Base-by-base conservation (phyloP, 805 yeast genomes). In the Limtongia smithiae region DNA sequence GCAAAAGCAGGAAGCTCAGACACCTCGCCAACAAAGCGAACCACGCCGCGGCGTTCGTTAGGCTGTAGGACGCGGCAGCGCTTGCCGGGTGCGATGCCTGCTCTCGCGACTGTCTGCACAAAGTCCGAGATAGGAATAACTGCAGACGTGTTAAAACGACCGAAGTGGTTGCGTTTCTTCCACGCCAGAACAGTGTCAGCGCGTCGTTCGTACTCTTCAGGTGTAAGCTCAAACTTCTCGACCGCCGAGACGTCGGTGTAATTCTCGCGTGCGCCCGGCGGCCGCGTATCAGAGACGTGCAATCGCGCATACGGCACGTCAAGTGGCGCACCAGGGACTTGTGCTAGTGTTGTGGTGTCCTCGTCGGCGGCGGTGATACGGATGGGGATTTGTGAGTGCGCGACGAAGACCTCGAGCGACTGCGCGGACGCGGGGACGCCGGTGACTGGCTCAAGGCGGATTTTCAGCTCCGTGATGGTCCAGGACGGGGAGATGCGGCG, bases 91-190 rank as follows among this genome's bases (percentile, higher is more conserved):
- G 61, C 51, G 35, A 83, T 63, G 15, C 48, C 52, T 3, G 27
- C 30, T n/a, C 36, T 37, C 11, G 3, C 30, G 9, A 41, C 44
- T 12, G 21, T 11, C 8, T 45, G 38, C 20, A 32, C 30, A 32
- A 24, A 41, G 21, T n/a, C 12, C 33, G 39, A 3, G n/a, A 49
- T 52, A 21, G 53, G 55, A 0, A 73, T 65, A 39, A 65, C 68
- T 21, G 63, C 64, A 38, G 64, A 76, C 3, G 68, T 62, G 32
- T 9, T 25, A 59, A 81, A 89, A 43, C 90, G 71, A 0, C 97
- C 96, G 22, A 87, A 68, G 49, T 78, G 67, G 55, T 84, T 75
- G 27, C 74, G 70, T 48, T 75, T 73, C 64, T 90, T 91, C 95
- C 96, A 90, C 47, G 75, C 76, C 48, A 82, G 72, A 1, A 86